Evolutionary conservation across 2,329 filamentous ascomycete genomes (phyloP), one percentile per base, ranked within the genome.

Genomic region (Stemphylium vesicarium): DNA sequence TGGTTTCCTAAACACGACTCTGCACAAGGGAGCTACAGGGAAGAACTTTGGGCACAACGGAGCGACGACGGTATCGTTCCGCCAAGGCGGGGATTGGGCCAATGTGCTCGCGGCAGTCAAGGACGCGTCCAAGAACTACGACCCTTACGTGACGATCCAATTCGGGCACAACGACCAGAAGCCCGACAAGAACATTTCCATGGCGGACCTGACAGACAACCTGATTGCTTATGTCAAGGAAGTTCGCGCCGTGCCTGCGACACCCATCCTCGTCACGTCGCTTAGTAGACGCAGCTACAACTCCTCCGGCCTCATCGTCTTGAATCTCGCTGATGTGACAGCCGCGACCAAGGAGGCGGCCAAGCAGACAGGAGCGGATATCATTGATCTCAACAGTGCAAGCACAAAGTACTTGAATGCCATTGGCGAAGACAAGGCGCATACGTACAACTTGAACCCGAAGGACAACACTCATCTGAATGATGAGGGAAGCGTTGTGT

Each of bases 91-190:
- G 0, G 75, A 82, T 52, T 88, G 85, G 85, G 75, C 63, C 0
- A 76, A 74, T 0, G 77, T 84, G 0, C 72, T 86, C 1, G 53
- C 68, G 4, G 71, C 78, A 0, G 75, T 84, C 0, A 61, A 63
- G 22, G 33, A 44, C 4, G 66, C 71, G 31, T 68, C 70, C 0
- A 68, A 77, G 15, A 72, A 66, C 4, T 79, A 78, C 55, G 60
- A 74, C 4, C 75, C 79, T 6, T 84, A 80, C 47, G 82, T 85
- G 6, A 85, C 83, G 0, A 84, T 86, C 13, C 76, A 75, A 74
- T 87, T 87, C 53, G 85, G 85, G 0, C 84, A 87, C 67, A 87
- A 87, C 53, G 85, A 88, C 64, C 84, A 83, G 62, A 78, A n/a
- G 71, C 71, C 3, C 72, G 75, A 18, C 73, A 78, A 58, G 70